Percentiles rank a stretch among this genome's conserved stretches.
Evolutionary conservation across 768 basidiomycete species (phyloP).

Genomic region (Hemileccinum impolitum): DNA sequence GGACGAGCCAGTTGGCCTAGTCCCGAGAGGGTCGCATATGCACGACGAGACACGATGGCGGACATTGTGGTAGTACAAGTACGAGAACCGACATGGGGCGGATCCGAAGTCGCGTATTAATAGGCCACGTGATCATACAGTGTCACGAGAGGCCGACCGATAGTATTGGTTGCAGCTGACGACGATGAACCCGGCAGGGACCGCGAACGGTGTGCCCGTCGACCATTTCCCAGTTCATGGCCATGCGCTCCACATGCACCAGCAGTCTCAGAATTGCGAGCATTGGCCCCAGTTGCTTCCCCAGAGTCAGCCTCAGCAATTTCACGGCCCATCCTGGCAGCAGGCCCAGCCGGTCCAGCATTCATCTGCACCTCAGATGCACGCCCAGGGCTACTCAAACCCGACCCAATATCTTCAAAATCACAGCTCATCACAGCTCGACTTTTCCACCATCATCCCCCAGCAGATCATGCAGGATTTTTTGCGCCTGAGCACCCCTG

Average conservation of each 20-base stretch:
- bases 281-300: slow-evolving; percentile 25
- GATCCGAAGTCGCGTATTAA: background rate
- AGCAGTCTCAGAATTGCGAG: slow-evolving; percentile 20
- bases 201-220: slow-evolving; percentile 13
- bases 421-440: slow-evolving; percentile 21
- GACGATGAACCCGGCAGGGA: slow-evolving; percentile 18
- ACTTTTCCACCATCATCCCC: slow-evolving; percentile 38
- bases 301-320: slow-evolving; percentile 25
- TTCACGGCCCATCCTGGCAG: slow-evolving; percentile 30
- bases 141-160: too few relatives aligned
- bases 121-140: slow-evolving; percentile 14
- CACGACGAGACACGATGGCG: slow-evolving; percentile 15
- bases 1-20: slow-evolving; percentile 54
- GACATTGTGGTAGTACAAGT: slow-evolving; percentile 20
- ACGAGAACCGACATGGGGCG: slow-evolving; percentile 1
- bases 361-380: slow-evolving; percentile 31
- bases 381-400: slow-evolving; percentile 16
- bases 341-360: slow-evolving; percentile 34
- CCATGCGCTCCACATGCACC: slow-evolving; percentile 18
- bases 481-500: slow-evolving; percentile 51
- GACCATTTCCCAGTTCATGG: slow-evolving; percentile 13
- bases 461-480: slow-evolving; percentile 58
- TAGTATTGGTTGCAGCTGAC: background rate
- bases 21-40: slow-evolving; percentile 48
- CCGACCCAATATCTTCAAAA: slow-evolving; percentile 23